Evolutionary conservation across 2,329 filamentous ascomycete genomes (phyloP).

Genomic region (Tolypocladium sp.): DNA sequence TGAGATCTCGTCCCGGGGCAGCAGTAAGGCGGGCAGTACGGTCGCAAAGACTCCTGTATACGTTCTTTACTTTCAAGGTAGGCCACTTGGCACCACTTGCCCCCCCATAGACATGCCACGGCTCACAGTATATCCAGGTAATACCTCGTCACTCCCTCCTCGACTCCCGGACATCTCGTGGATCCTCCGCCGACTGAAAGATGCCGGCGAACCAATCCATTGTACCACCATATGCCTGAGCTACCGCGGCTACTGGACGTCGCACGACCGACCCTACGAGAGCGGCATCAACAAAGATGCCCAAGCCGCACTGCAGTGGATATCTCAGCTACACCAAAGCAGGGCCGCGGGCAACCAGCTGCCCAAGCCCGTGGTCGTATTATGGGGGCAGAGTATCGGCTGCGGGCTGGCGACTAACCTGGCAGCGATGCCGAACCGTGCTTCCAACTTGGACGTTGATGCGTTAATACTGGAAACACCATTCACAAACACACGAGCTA

Average conservation of each 20-base stretch:
- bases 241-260: constrained; percentile 73
- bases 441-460: constrained; percentile 28
- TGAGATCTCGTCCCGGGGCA: constrained; percentile 17
- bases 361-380: constrained; percentile 34
- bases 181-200: constrained; percentile 36
- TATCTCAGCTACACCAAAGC: constrained; percentile 31
- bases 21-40: neutral
- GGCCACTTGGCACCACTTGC: constrained; percentile 9
- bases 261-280: constrained; percentile 61
- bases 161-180: constrained; percentile 47
- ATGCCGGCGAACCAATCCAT: constrained; percentile 20
- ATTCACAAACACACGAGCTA: constrained; percentile 59
- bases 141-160: constrained; percentile 49
- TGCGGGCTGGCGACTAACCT: constrained; percentile 60
- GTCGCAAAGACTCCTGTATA: constrained; percentile 30
- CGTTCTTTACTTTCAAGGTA: constrained; percentile 49
- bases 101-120: neutral
- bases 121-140: constrained; percentile 30
- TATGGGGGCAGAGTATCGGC: constrained; percentile 76
- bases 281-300: constrained; percentile 61
- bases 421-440: constrained; percentile 25
- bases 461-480: constrained; percentile 66
- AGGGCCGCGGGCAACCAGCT: constrained; percentile 6
- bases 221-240: constrained; percentile 47
- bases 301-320: constrained; percentile 54